Evolutionary conservation across 345 rosid species (phyloP).

Genomic region (Acer yangbiense): DNA sequence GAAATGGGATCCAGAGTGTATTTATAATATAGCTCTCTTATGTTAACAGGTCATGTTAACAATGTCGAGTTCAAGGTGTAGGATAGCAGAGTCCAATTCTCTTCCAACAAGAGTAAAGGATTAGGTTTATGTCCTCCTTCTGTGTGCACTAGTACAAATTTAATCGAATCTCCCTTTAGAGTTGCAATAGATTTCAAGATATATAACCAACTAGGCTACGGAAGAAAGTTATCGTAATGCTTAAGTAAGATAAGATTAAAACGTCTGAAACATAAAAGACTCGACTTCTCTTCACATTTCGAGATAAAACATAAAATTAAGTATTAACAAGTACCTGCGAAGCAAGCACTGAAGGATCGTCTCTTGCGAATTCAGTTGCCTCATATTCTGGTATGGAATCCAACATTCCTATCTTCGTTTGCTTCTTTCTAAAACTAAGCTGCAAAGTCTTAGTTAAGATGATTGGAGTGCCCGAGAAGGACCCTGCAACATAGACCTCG

Average conservation of each 20-base stretch:
- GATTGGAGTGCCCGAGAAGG: conserved; percentile 72
- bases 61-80: neutral
- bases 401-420: conserved; percentile 52
- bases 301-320: neutral
- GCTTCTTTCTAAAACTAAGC: conserved; percentile 65
- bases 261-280: neutral
- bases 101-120: no score
- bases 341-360: conserved; percentile 36
- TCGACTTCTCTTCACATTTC: neutral
- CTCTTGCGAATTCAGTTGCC: conserved; percentile 42
- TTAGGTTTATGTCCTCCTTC: neutral
- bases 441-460: conserved; percentile 78
- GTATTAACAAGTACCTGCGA: conserved; percentile 51
- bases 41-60: neutral
- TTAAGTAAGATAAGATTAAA: neutral
- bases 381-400: conserved; percentile 82
- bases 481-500: conserved; percentile 88
- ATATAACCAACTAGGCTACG: neutral
- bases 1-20: conserved; percentile 7
- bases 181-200: neutral
- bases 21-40: neutral
- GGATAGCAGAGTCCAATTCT: no score
- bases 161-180: neutral
- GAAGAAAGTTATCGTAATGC: neutral
- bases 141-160: neutral